Evolutionary conservation across 73 alveolate species (phyloP).

Genomic region (Paramecium primaurelia): DNA sequence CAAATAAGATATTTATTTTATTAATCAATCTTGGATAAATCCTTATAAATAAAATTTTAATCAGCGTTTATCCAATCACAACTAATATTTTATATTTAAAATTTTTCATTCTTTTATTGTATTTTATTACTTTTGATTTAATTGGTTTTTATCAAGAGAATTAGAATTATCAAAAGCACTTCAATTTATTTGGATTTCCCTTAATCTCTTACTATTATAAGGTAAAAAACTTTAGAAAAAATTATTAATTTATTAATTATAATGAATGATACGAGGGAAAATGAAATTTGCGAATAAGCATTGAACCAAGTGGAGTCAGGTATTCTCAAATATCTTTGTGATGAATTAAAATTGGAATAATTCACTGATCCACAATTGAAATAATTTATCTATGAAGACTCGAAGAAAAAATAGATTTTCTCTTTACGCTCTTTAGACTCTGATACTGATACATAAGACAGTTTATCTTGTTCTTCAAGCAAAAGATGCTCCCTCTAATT

Average conservation of each 20-base stretch:
- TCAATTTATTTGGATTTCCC: not conserved
- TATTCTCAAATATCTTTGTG: not conserved
- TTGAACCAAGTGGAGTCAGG: not conserved
- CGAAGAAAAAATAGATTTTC: not conserved
- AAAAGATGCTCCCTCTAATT: not conserved
- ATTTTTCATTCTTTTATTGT: not conserved
- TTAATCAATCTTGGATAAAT: not conserved
- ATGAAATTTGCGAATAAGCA: not conserved
- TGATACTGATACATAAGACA: slow-evolving; percentile 2
- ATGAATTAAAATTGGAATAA: not conserved
- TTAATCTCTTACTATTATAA: not conserved
- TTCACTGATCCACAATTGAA: not conserved
- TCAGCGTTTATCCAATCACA: not conserved
- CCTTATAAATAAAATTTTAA: not conserved
- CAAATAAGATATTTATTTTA: not conserved
- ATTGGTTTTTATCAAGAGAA: not conserved
- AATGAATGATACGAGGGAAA: not conserved
- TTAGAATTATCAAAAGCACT: not conserved
- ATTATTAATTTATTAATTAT: not conserved
- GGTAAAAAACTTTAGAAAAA: not conserved
- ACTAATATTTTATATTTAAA: not conserved
- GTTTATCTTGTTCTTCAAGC: not conserved
- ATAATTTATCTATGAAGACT: not conserved
- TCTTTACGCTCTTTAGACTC: slow-evolving; percentile 33
- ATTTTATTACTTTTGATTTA: not conserved